Conservation (phyloP, 2,329 filamentous ascomycete genomes). For the Ilyonectria mors-panacis region DNA sequence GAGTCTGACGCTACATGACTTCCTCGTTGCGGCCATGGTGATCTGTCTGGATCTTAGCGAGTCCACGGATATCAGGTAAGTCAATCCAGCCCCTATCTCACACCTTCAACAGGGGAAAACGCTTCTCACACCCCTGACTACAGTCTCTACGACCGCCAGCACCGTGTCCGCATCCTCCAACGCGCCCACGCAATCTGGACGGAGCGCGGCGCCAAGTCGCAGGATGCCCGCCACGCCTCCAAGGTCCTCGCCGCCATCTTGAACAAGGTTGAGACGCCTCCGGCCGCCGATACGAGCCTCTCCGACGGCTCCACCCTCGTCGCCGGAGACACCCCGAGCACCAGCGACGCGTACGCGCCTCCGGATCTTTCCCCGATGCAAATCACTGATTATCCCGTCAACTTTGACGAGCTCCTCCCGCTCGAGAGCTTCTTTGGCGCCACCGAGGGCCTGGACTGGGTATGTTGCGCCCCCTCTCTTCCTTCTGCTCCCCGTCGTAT, state of each 20-base stretch:
- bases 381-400: slow-evolving; percentile 38
- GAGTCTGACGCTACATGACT: slow-evolving; percentile 69
- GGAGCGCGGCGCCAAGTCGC: slow-evolving; percentile 54
- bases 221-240: slow-evolving; percentile 61
- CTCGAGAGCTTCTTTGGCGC: slow-evolving; percentile 56
- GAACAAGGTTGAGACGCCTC: slow-evolving; percentile 50
- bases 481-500: not conserved
- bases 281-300: slow-evolving; percentile 10
- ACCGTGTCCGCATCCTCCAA: slow-evolving; percentile 56
- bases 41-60: slow-evolving; percentile 67
- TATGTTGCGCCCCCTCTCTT: slow-evolving; percentile 41
- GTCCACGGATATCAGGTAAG: slow-evolving; percentile 55
- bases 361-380: slow-evolving; percentile 30
- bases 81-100: not conserved
- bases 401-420: slow-evolving; percentile 53
- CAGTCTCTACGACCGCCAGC: slow-evolving; percentile 51
- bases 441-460: slow-evolving; percentile 58
- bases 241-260: slow-evolving; percentile 61
- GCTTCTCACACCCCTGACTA: not conserved
- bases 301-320: slow-evolving; percentile 26
- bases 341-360: slow-evolving; percentile 5
- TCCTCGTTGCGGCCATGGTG: slow-evolving; percentile 72
- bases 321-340: slow-evolving; percentile 15
- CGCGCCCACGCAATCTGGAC: slow-evolving; percentile 61
- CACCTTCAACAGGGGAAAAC: not conserved